Percentiles rank a stretch among this genome's conserved stretches.
Evolutionary conservation across 176 grass and related monocot genomes (phyloP).

Genomic region (Lolium perenne): DNA sequence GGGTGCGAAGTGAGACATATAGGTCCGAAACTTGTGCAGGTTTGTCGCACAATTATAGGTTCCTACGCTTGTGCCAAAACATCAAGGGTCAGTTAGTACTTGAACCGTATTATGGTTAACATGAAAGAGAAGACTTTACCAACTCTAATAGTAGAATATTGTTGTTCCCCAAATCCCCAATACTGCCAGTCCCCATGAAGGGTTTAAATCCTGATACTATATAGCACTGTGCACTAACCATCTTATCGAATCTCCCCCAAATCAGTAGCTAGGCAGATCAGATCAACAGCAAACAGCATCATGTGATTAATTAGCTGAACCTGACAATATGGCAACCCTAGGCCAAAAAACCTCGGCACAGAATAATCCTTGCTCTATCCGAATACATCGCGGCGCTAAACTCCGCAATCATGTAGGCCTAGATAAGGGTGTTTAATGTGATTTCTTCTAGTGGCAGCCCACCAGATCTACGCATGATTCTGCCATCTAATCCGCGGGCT

Average conservation of each 20-base stretch:
- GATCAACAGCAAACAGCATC: conserved; percentile 7
- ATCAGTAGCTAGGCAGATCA: background rate
- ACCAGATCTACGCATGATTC: background rate
- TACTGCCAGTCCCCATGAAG: background rate
- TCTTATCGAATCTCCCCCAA: background rate
- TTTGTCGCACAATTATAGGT: background rate
- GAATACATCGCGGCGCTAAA: background rate
- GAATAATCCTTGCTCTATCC: background rate
- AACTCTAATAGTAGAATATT: background rate
- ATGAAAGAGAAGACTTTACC: background rate
- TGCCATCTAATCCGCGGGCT: background rate
- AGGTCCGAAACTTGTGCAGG: background rate
- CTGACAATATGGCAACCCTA: background rate
- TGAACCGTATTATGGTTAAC: background rate
- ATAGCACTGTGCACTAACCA: background rate
- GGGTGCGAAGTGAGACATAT: background rate
- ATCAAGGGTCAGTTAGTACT: background rate
- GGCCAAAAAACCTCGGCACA: background rate
- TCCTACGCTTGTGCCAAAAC: background rate
- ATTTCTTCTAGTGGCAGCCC: background rate
- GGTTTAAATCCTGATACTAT: conserved; percentile 1
- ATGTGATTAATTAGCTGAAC: background rate
- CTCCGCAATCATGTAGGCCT: background rate
- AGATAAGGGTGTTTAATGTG: background rate
- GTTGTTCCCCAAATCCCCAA: background rate